Percentiles rank a stretch among this genome's conserved stretches.
phyloP scores from a whole-genome alignment of 2,329 filamentous ascomycete species.

The Microthyrium microscopicum region DNA sequence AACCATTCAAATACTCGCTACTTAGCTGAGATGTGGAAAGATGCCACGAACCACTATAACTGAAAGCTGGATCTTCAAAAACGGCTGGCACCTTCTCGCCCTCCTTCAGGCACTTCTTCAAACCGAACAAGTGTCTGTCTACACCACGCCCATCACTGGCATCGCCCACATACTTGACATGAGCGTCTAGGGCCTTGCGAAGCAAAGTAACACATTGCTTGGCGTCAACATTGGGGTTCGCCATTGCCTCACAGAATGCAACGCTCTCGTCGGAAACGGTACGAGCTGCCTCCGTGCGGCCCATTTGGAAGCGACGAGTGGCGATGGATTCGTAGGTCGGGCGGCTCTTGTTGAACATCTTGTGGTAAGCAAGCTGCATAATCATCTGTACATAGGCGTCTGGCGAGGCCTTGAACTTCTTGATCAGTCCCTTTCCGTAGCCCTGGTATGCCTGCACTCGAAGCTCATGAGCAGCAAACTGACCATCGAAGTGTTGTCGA shows the following conservation, averaged over 20 bases:
- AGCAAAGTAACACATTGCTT: slow-evolving; percentile 57
- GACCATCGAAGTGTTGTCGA: slow-evolving; percentile 56
- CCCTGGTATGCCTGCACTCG: slow-evolving; percentile 90
- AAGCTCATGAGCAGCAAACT: slow-evolving; percentile 80
- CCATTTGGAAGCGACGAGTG: slow-evolving; percentile 87
- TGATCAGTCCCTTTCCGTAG: slow-evolving; percentile 96
- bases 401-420: slow-evolving; percentile 97
- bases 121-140: slow-evolving; percentile 85
- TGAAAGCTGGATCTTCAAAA: slow-evolving; percentile 73
- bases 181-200: slow-evolving; percentile 62
- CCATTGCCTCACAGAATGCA: slow-evolving; percentile 78
- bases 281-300: slow-evolving; percentile 90
- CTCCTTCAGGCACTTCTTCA: slow-evolving; percentile 74
- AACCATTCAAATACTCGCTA: slow-evolving; percentile 96
- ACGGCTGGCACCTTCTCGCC: slow-evolving; percentile 69
- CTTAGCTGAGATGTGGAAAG: slow-evolving; percentile 78
- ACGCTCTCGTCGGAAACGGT: slow-evolving; percentile 81
- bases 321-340: slow-evolving; percentile 96
- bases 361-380: slow-evolving; percentile 95
- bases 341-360: slow-evolving; percentile 96
- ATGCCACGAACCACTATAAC: slow-evolving; percentile 78
- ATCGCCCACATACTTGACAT: slow-evolving; percentile 79
- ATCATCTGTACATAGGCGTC: slow-evolving; percentile 98
- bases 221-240: slow-evolving; percentile 46
- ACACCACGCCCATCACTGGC: slow-evolving; percentile 87